Conservation (phyloP, 306 rosid genomes). For the Vigna angularis region DNA sequence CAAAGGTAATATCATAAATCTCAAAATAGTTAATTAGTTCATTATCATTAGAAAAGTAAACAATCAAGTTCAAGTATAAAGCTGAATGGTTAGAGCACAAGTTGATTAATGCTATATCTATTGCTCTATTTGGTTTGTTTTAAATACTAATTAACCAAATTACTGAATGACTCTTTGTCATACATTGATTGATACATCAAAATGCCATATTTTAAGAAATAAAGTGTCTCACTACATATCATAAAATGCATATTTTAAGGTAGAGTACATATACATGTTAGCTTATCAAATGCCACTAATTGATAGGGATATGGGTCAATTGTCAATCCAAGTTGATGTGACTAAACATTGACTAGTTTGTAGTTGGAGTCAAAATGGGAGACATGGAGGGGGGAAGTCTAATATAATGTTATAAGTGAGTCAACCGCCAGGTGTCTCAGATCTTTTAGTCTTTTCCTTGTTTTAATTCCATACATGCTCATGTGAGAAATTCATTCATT, state of each 20-base stretch:
- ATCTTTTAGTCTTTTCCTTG: background rate
- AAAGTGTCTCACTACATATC: background rate
- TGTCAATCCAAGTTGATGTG: background rate
- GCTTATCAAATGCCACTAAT: background rate
- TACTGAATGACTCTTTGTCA: background rate
- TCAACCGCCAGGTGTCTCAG: background rate
- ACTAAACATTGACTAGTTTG: background rate
- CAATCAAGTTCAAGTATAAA: background rate
- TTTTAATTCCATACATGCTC: background rate
- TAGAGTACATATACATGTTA: background rate
- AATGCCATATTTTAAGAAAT: constrained; percentile 7
- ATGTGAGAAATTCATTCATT: background rate
- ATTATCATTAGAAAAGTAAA: background rate
- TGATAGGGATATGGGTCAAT: background rate
- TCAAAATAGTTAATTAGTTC: background rate
- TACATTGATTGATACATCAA: background rate
- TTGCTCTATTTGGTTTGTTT: background rate
- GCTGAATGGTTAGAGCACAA: background rate
- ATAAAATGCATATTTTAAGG: background rate
- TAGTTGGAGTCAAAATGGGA: background rate
- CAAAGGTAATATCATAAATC: background rate
- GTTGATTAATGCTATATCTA: constrained; percentile 10
- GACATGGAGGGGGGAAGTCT: background rate
- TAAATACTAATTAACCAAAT: background rate
- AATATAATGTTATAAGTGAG: background rate